These are phyloP conservation scores for Entomortierella parvispora DNA, from an alignment of 192 early-diverging fungal species.

Conservation along the genomic window DNA sequence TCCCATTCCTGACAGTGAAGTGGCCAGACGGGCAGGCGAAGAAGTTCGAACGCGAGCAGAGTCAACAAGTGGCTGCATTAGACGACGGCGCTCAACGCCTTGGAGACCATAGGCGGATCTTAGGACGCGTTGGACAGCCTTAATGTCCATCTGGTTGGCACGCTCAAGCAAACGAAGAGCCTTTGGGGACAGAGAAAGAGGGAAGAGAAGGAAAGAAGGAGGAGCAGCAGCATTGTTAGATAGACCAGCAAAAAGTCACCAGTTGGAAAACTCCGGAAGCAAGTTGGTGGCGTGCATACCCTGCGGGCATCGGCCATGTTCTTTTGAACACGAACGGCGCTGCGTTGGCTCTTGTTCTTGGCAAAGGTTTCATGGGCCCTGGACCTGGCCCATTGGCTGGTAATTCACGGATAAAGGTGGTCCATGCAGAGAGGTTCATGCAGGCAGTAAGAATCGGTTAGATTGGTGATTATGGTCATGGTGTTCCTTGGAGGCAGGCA, in stretches of 20 bases:
- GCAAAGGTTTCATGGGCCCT: slow-evolving; percentile 25
- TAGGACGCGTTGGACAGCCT: slow-evolving; percentile 24
- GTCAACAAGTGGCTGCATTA: slow-evolving; percentile 35
- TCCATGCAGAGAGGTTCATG: no score
- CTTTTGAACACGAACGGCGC: slow-evolving; percentile 21
- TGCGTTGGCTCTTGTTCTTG: slow-evolving; percentile 15
- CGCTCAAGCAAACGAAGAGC: slow-evolving; percentile 43
- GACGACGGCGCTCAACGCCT: slow-evolving; percentile 27
- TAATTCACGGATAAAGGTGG: no score
- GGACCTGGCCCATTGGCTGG: slow-evolving; percentile 19
- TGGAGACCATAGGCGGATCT: slow-evolving; percentile 23
- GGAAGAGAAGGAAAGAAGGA: background rate
- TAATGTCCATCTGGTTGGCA: slow-evolving; percentile 46
- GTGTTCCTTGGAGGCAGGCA: no score
- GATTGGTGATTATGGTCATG: no score
- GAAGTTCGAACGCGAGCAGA: slow-evolving; percentile 16
- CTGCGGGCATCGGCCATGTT: slow-evolving; percentile 37
- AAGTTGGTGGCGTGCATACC: no score
- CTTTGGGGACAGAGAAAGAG: background rate
- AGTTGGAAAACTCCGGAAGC: background rate
- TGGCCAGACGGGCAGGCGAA: slow-evolving; percentile 15
- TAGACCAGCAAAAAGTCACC: background rate
- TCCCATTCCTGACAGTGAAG: slow-evolving; percentile 7
- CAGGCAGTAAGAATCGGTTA: background rate
- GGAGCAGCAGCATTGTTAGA: background rate